These are phyloP conservation scores for Sporothrix mexicana DNA, from an alignment of 2,329 filamentous ascomycete species.

Conservation along the genomic window DNA sequence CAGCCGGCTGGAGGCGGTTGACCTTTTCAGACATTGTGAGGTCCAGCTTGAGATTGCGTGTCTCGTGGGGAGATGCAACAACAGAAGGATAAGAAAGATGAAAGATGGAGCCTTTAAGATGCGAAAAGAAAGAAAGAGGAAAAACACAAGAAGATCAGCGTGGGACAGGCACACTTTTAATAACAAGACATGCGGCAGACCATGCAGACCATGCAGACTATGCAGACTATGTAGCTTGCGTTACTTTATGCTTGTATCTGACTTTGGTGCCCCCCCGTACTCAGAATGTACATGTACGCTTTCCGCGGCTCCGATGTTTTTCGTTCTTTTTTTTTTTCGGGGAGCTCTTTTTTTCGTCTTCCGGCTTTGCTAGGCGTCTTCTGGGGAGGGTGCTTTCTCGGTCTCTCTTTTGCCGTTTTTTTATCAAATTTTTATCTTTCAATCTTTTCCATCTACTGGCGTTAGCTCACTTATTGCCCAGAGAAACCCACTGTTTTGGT, in stretches of 20 bases:
- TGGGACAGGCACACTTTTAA: not conserved
- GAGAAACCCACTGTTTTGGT: not conserved
- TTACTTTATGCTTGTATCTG: no score
- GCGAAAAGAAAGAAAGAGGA: not conserved
- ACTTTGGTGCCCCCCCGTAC: no score
- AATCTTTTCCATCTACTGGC: not conserved
- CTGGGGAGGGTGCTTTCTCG: not conserved
- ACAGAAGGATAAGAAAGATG: not conserved
- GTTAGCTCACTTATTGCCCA: no score
- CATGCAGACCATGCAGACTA: no score
- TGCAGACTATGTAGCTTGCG: no score
- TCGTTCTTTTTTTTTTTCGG: no score
- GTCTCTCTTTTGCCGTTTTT: not conserved
- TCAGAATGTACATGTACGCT: not conserved
- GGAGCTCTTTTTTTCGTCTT: no score
- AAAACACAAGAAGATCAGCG: not conserved
- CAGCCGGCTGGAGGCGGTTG: not conserved
- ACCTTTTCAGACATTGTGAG: slow-evolving; percentile 6
- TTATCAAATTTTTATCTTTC: not conserved
- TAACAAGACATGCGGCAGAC: not conserved
- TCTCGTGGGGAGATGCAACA: not conserved
- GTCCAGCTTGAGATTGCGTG: not conserved
- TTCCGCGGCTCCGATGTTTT: slow-evolving; percentile 5
- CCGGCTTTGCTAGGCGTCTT: no score
- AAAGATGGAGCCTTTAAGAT: not conserved